Percentiles rank a stretch among this genome's conserved stretches.
Evolutionary conservation across 768 basidiomycete species (phyloP).

Genomic region (Lactarius akahatsu): DNA sequence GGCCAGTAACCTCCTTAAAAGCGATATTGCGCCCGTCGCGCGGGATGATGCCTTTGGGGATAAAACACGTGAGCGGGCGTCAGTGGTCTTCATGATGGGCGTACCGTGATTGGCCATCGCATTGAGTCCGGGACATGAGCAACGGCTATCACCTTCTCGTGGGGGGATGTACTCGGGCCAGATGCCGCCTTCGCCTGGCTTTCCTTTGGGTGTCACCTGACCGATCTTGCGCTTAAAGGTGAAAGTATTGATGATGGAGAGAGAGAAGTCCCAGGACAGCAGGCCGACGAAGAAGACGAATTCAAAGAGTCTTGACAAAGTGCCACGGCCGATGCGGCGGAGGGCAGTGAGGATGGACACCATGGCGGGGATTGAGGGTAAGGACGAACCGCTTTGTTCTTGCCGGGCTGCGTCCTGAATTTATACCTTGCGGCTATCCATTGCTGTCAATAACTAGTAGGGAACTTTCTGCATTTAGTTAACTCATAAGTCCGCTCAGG

Average conservation of each 20-base stretch:
- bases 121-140: constrained; percentile 74
- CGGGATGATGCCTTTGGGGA: constrained; percentile 43
- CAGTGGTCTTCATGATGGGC: neutral
- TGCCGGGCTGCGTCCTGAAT: neutral
- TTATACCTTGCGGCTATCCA: constrained; percentile 2
- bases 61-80: neutral
- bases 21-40: constrained; percentile 69
- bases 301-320: constrained; percentile 2
- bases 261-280: constrained; percentile 51
- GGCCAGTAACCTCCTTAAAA: constrained; percentile 48
- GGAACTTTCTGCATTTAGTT: constrained; percentile 17
- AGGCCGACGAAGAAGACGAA: constrained; percentile 31
- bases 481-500: neutral
- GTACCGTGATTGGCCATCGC: constrained; percentile 82
- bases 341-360: constrained; percentile 21
- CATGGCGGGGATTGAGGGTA: neutral
- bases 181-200: constrained; percentile 55
- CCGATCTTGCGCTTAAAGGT: constrained; percentile 51
- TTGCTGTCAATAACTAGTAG: constrained; percentile 3
- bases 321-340: constrained; percentile 25
- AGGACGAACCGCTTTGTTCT: neutral
- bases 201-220: constrained; percentile 53
- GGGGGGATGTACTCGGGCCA: constrained; percentile 71
- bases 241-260: constrained; percentile 53
- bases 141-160: constrained; percentile 62